phyloP scores from a whole-genome alignment of 176 grass and related monocot species.

The Aegilops sharonensis region DNA sequence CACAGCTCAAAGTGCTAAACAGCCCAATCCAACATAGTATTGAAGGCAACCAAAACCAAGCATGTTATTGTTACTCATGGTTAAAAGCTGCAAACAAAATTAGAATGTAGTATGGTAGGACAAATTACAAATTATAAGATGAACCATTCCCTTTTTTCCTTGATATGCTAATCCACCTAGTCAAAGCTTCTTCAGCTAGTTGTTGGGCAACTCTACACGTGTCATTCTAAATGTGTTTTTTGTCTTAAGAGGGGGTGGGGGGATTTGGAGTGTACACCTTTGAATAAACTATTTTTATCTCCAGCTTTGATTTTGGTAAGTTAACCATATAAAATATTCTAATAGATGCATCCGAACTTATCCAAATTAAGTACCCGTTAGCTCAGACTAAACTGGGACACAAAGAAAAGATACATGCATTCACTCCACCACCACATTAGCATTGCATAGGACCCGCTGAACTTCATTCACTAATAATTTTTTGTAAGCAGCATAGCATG shows the following conservation, averaged over 20 bases:
- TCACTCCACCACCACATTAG: neutral
- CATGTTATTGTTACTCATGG: neutral
- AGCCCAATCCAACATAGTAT: neutral
- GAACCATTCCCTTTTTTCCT: neutral
- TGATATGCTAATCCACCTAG: neutral
- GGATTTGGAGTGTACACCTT: too few relatives aligned
- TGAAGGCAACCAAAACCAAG: neutral
- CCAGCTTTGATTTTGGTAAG: too few relatives aligned
- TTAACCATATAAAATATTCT: neutral
- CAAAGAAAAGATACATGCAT: neutral
- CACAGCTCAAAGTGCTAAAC: neutral
- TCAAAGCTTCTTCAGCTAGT: neutral
- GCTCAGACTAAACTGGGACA: neutral
- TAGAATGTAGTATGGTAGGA: neutral
- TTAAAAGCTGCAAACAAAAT: slow-evolving; percentile 4
- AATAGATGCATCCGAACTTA: neutral
- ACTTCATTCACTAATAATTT: neutral
- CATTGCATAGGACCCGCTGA: neutral
- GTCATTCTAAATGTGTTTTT: neutral
- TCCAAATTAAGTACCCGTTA: neutral
- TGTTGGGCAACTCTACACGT: neutral
- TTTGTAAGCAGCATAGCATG: neutral
- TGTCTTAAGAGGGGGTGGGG: neutral
- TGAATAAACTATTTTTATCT: too few relatives aligned
- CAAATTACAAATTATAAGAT: neutral